Evolutionary conservation across 23 red algal species (phyloP), one percentile per base, ranked within the genome.

Genomic region (Chondrus crispus): DNA sequence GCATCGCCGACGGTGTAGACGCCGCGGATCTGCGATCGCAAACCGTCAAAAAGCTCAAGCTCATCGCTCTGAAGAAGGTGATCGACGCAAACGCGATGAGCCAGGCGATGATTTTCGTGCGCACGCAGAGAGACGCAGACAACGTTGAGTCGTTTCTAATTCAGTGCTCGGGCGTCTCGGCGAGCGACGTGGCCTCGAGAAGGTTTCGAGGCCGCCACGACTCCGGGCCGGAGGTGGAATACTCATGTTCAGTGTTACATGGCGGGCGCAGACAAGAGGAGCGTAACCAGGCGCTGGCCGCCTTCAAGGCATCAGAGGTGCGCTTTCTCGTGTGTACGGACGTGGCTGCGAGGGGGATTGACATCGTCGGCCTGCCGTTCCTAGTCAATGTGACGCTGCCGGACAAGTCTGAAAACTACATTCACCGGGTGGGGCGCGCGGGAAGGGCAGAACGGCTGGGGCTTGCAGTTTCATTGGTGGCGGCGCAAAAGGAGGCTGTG

Each of bases 251-350:
- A 19, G 85, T 90, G 2, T 66, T 98, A 37, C 95, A 98, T 45
- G 95, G 90, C 10, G 95, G 95, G 19, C 85, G 86, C 16, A 54
- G 88, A 58, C 85, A 80, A 40, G 33, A 77, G 29, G 90, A 98
- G 37, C 84, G 95, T 30, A 89, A 91, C 18, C 60, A 75, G 48
- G 85, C 91, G 12, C 62, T 98, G 74, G 70, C 68, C 32, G 58
- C 68, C 13, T 98, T 98, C 84, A 89, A 90, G 71, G 82, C 51
- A 46, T 85, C 91, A 9, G 90, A 98, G 50, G 87, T 88, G 24
- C 95, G 95, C 26, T 91, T 94, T 64, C 85, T 98, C 36, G 88
- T 98, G 45, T 98, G 95, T 62, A 98, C 96, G 7, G 96, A 98
- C 76, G 96, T 98, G 68, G 96, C 96, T 14, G 88, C 96, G 18